Evolutionary conservation across 106 monocot genomes (phyloP).

Genomic region (Platanthera guangdongensis): DNA sequence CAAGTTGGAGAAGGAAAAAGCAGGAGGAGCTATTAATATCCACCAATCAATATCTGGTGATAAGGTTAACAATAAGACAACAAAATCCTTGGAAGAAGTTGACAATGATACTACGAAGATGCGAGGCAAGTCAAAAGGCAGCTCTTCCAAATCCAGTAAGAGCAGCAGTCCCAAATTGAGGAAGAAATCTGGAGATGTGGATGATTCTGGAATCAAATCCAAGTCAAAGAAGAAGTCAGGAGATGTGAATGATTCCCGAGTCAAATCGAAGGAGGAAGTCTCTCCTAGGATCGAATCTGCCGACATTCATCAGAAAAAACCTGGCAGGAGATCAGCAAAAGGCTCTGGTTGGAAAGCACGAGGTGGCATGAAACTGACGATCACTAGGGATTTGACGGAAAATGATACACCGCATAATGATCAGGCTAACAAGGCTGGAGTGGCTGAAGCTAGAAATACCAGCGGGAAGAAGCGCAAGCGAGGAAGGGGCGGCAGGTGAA

Average conservation of each 20-base stretch:
- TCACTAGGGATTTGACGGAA: neutral
- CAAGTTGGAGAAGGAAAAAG: neutral
- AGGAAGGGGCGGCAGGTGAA: neutral
- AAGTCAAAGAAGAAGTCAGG: neutral
- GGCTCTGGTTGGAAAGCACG: neutral
- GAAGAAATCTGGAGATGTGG: neutral
- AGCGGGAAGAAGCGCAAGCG: constrained; percentile 4
- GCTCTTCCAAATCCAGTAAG: neutral
- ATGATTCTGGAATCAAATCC: neutral
- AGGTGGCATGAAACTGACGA: neutral
- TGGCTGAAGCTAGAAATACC: neutral
- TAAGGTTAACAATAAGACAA: neutral
- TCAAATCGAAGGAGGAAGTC: neutral
- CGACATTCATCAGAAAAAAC: neutral
- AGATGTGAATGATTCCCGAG: neutral
- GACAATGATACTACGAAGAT: neutral
- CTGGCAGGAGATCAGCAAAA: neutral
- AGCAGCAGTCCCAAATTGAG: neutral
- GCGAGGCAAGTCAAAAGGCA: neutral
- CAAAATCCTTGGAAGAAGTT: neutral
- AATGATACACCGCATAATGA: neutral
- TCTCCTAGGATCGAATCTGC: neutral
- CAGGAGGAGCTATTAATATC: neutral
- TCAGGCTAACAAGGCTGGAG: neutral
- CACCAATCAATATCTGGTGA: neutral